Evolutionary conservation across 2,329 filamentous ascomycete genomes (phyloP).

Genomic region (Sphaerulina vaccinii): DNA sequence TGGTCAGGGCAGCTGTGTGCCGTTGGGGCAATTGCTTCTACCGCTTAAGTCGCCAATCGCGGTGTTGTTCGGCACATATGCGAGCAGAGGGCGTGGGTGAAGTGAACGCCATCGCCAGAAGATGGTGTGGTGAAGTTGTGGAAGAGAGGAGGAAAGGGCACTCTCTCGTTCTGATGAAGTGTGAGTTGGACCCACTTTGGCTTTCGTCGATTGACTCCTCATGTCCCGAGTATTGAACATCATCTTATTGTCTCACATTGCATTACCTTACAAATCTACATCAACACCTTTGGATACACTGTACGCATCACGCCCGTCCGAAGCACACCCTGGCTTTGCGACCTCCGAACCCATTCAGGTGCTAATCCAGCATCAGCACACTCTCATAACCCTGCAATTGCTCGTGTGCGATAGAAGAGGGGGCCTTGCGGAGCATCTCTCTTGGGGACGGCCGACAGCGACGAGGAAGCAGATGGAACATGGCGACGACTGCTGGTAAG

Average conservation of each 20-base stretch:
- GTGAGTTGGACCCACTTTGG: no score
- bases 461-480: conserved; percentile 18
- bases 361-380: conserved; percentile 5
- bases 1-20: neutral
- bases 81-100: neutral
- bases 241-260: no score
- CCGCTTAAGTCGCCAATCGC: neutral
- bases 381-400: conserved; percentile 10
- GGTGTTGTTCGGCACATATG: neutral
- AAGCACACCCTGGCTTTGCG: neutral
- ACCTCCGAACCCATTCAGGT: neutral
- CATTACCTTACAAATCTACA: no score
- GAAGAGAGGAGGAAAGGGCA: no score
- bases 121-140: no score
- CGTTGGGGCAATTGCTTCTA: neutral
- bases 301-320: conserved; percentile 6
- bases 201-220: no score
- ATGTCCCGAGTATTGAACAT: no score
- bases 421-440: neutral
- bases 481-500: conserved; percentile 29
- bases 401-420: conserved; percentile 18
- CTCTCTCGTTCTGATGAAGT: no score
- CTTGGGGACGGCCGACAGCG: neutral
- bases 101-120: no score
- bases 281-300: neutral